Percentiles rank a stretch among this genome's conserved stretches.
These are phyloP conservation scores for Schizochytrium sp. DNA, from an alignment of 108 stramenopile species.

Conservation along the genomic window DNA sequence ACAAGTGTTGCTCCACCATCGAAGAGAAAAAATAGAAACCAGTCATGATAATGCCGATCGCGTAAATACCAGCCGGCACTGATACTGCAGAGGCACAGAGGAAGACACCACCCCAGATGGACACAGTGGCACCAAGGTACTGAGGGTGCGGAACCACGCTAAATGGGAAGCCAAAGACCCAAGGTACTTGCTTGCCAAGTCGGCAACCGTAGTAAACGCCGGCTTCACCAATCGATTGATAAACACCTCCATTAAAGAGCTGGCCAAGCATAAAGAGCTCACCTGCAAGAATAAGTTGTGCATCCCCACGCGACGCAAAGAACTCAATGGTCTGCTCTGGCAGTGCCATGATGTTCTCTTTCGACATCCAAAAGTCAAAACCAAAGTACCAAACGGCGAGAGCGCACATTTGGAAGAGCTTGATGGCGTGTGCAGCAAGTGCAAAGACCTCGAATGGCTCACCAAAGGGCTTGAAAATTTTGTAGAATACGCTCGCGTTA, in stretches of 20 bases:
- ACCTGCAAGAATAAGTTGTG: slow-evolving; percentile 54
- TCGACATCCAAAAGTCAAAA: not conserved
- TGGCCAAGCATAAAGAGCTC: slow-evolving; percentile 51
- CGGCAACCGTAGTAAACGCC: slow-evolving; percentile 58
- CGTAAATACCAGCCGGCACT: not conserved
- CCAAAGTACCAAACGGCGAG: slow-evolving; percentile 45
- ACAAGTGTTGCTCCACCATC: slow-evolving; percentile 52
- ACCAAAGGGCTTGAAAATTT: slow-evolving; percentile 4
- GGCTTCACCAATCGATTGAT: slow-evolving; percentile 32
- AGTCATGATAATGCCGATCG: slow-evolving; percentile 21
- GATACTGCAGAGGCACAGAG: not conserved
- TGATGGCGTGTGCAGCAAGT: slow-evolving; percentile 18
- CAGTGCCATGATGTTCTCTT: not conserved
- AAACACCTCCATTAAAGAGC: slow-evolving; percentile 45
- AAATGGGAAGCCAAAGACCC: slow-evolving; percentile 51
- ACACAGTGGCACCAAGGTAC: slow-evolving; percentile 47
- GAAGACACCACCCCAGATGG: slow-evolving; percentile 5
- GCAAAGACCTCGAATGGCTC: slow-evolving; percentile 59
- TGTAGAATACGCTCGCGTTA: slow-evolving; percentile 26
- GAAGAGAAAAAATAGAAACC: slow-evolving; percentile 14
- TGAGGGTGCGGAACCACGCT: slow-evolving; percentile 54
- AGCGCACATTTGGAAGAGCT: not conserved
- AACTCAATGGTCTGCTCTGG: not conserved
- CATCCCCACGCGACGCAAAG: not conserved
- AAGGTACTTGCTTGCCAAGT: slow-evolving; percentile 36